Evolutionary conservation across 2,329 filamentous ascomycete species (phyloP).

Genomic region (Penicillium sp.): DNA sequence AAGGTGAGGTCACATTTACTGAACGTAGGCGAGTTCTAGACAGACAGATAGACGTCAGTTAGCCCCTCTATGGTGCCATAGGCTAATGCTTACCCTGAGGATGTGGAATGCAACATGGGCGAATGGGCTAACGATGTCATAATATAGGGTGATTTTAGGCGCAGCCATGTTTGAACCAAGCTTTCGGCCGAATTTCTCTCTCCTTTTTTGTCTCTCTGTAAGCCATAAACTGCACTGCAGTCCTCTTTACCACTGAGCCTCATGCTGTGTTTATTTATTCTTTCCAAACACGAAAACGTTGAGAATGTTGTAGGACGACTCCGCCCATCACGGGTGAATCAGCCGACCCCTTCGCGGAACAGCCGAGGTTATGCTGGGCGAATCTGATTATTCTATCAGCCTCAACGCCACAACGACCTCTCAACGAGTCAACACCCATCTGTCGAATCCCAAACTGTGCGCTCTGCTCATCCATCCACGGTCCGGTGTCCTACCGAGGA

Average conservation of each 20-base stretch:
- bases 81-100: constrained; percentile 50
- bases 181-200: neutral
- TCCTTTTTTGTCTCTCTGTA: neutral
- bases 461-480: neutral
- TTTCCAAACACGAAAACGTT: neutral
- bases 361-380: constrained; percentile 17
- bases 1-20: constrained; percentile 60
- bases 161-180: constrained; percentile 44
- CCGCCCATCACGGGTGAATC: constrained; percentile 10
- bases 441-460: too few species aligned
- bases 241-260: neutral
- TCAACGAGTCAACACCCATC: neutral
- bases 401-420: neutral
- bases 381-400: constrained; percentile 13
- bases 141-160: constrained; percentile 60
- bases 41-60: neutral
- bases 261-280: constrained; percentile 2
- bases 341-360: neutral
- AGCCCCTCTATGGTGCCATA: neutral
- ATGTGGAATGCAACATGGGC: constrained; percentile 64
- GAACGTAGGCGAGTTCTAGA: constrained; percentile 61
- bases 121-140: constrained; percentile 66
- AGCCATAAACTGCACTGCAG: neutral
- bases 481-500: neutral
- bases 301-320: neutral